Percentiles rank a stretch among this genome's conserved stretches.
Conservation (phyloP, 768 basidiomycete genomes). For the Mycena haematopus region DNA sequence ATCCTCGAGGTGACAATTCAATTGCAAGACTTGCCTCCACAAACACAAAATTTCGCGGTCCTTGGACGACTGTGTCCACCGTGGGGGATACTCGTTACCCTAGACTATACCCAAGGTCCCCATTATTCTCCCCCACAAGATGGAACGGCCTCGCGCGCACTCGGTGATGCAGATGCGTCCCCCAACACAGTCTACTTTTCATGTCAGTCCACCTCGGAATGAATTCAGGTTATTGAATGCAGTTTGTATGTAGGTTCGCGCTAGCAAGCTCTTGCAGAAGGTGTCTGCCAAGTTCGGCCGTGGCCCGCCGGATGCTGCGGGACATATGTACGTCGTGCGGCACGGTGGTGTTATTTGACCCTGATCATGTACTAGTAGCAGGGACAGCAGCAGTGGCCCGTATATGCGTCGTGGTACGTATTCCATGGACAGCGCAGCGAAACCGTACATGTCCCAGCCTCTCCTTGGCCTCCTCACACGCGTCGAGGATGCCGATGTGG, state of each 20-base stretch:
- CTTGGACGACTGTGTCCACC: too few species aligned
- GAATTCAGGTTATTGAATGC: neutral
- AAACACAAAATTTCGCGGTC: too few species aligned
- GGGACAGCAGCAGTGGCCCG: neutral
- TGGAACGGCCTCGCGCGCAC: constrained; percentile 24
- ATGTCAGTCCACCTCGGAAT: constrained; percentile 2
- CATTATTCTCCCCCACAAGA: too few species aligned
- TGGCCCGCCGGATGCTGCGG: neutral
- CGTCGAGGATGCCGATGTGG: constrained; percentile 30
- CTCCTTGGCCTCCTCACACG: constrained; percentile 38
- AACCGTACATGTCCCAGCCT: constrained; percentile 57
- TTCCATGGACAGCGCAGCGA: constrained; percentile 42
- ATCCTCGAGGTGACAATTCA: too few species aligned
- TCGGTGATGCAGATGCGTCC: constrained; percentile 17
- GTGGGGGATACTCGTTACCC: too few species aligned
- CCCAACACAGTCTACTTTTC: constrained; percentile 12
- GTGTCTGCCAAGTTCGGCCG: constrained; percentile 27
- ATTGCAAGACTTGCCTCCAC: too few species aligned
- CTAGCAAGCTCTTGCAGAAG: constrained; percentile 28
- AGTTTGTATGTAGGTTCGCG: constrained; percentile 17
- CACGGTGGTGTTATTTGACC: too few species aligned
- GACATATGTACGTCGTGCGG: neutral
- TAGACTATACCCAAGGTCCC: too few species aligned
- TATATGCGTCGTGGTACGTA: constrained; percentile 37
- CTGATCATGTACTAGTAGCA: too few species aligned